A percentile compares a stretch with the other conserved stretches of the same genome.
These are phyloP conservation scores for Paramecium tetraurelia DNA, from an alignment of 73 alveolate genomes.

Conservation along the genomic window DNA sequence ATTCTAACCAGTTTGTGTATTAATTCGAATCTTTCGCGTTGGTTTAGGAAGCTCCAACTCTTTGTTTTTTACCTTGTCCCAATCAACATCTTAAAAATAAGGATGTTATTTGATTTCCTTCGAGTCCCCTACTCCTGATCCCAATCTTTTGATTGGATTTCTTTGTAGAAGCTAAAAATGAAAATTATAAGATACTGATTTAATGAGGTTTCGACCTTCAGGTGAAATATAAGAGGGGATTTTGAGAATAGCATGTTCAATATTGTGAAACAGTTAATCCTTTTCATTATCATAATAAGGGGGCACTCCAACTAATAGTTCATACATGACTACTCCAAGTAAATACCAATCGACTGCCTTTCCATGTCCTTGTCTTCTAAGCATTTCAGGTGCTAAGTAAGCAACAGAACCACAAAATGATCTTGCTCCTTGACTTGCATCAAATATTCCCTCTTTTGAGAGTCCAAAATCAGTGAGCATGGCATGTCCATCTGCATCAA, in stretches of 20 bases:
- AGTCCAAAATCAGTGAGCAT: constrained; percentile 97
- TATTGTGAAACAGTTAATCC: constrained; percentile 79
- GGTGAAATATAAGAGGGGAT: constrained; percentile 68
- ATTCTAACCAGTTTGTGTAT: neutral
- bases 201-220: constrained; percentile 64
- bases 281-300: constrained; percentile 88
- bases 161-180: constrained; percentile 76
- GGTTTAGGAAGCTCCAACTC: constrained; percentile 49
- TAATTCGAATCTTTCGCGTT: constrained; percentile 42
- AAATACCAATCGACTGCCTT: constrained; percentile 97
- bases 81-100: constrained; percentile 1
- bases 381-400: constrained; percentile 96
- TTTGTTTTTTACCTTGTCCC: constrained; percentile 55
- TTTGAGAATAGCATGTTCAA: constrained; percentile 72
- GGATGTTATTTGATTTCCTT: neutral
- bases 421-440: constrained; percentile 74
- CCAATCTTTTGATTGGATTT: constrained; percentile 92
- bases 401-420: constrained; percentile 96
- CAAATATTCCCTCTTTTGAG: constrained; percentile 90
- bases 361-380: constrained; percentile 94
- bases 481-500: constrained; percentile 92
- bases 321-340: constrained; percentile 94
- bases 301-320: constrained; percentile 93
- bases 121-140: constrained; percentile 91
- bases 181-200: constrained; percentile 58